Evolutionary conservation across 345 rosid genomes (phyloP).

Genomic region (Jatropha curcas): DNA sequence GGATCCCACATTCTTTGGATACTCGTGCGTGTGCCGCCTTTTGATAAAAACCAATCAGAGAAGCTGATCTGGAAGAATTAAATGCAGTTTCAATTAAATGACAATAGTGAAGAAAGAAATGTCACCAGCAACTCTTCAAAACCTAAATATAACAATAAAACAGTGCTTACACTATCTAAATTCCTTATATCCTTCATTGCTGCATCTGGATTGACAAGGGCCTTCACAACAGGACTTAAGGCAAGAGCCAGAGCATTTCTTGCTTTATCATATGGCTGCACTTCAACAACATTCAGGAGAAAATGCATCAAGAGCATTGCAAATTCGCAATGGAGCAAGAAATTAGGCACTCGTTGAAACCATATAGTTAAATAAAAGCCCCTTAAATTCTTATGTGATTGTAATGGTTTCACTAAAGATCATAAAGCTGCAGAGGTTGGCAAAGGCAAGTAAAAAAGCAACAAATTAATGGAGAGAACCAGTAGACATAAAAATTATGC

Average conservation of each 20-base stretch:
- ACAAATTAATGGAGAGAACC: not conserved
- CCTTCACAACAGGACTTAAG: slow-evolving; percentile 90
- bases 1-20: slow-evolving; percentile 99
- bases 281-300: slow-evolving; percentile 9
- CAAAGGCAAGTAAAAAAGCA: not conserved
- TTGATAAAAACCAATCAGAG: slow-evolving; percentile 96
- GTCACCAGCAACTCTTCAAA: not conserved
- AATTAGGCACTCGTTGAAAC: slow-evolving; percentile 2
- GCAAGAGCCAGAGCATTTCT: slow-evolving; percentile 96
- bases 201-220: slow-evolving; percentile 86
- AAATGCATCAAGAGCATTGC: slow-evolving; percentile 16
- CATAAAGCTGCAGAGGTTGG: not conserved
- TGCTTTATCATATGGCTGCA: slow-evolving; percentile 88
- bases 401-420: not conserved
- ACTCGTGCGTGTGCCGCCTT: slow-evolving; percentile 88
- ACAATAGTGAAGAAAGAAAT: not conserved
- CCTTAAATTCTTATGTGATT: not conserved
- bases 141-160: slow-evolving; percentile 1
- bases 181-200: slow-evolving; percentile 86
- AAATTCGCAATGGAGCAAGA: not conserved
- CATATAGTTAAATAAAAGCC: not conserved
- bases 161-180: slow-evolving; percentile 70
- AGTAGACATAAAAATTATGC: too few relatives aligned
- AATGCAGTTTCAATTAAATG: slow-evolving; percentile 8
- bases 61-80: slow-evolving; percentile 74